Percentiles rank a stretch among this genome's conserved stretches.
phyloP scores from a whole-genome alignment of 306 rosid genomes.

The Castanea crenata region DNA sequence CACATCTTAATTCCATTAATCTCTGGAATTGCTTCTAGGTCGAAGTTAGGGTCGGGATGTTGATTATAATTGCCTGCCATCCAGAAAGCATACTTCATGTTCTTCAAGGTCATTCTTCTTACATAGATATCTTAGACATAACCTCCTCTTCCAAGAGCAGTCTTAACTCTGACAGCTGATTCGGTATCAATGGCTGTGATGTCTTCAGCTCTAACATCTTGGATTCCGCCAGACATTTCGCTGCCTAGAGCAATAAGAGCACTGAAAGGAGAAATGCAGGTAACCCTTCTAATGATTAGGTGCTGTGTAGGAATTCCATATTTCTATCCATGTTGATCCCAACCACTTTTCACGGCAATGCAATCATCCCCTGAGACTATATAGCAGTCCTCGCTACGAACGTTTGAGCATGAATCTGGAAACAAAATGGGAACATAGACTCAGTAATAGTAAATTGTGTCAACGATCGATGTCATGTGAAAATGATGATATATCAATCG shows the following conservation, averaged over 20 bases:
- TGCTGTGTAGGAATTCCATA: slow-evolving; percentile 60
- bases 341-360: slow-evolving; percentile 67
- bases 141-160: slow-evolving; percentile 62
- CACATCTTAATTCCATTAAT: slow-evolving; percentile 46
- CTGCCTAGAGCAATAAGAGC: slow-evolving; percentile 75
- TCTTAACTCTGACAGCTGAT: slow-evolving; percentile 63
- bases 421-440: neutral
- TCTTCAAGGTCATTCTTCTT: slow-evolving; percentile 36
- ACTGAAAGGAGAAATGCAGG: slow-evolving; percentile 61
- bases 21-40: slow-evolving; percentile 58
- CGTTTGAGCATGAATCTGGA: slow-evolving; percentile 61
- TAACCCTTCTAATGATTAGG: slow-evolving; percentile 45
- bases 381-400: slow-evolving; percentile 54
- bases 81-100: slow-evolving; percentile 70
- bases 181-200: slow-evolving; percentile 51
- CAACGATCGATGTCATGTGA: neutral
- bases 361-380: slow-evolving; percentile 81
- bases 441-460: neutral
- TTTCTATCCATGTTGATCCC: slow-evolving; percentile 62
- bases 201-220: slow-evolving; percentile 63
- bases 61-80: slow-evolving; percentile 61
- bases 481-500: no score
- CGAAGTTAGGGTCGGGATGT: slow-evolving; percentile 42
- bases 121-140: slow-evolving; percentile 65
- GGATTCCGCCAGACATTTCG: slow-evolving; percentile 86